Evolutionary conservation across 2,329 filamentous ascomycete species (phyloP), one percentile per base, ranked within the genome.

Genomic region (Fusarium newnesense): DNA sequence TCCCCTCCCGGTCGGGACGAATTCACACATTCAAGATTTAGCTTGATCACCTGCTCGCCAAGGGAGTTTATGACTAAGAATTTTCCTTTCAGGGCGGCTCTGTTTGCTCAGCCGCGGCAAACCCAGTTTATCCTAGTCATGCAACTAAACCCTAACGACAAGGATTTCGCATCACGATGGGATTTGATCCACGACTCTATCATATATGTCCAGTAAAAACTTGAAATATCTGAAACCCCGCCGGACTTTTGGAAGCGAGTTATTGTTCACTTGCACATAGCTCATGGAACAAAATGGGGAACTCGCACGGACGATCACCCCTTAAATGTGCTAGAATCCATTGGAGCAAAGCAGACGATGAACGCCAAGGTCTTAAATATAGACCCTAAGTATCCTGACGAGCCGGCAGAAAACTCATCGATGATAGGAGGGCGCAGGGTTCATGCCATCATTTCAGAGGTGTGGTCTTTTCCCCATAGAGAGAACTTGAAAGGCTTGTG

Each of bases 381-480:
- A 11, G 26, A 7, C 44, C 16, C 26, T 11, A 9, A 30, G 19
- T 2, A n/a, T 30, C 9, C 18, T 18, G 2, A 16, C 5, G 13
- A n/a, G 21, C 7, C 15, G 4, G 21, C 8, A 4, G 11, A 32
- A 15, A 4, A 32, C 4, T 49, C 28, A 1, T 18, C 9, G 7
- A 3, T 2, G 8, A 32, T 49, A 6, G 19, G 2, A 32, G 15
- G 28, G 10, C 46, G 6, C 1, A 8, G 1, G 10, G 4, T 50
- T 12, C 1, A 24, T 13, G 46, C 46, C 10, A 18, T 4, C 8
- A 50, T 50, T 10, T 24, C 47, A 7, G 47, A 50, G 46, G 46
- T 47, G 16, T n/a, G 9, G 5, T n/a, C 7, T 47, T 4, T n/a
- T 2, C 0, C 26, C 16, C 4, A n/a, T 4, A 3, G 11, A 5